Percentiles rank a stretch among this genome's conserved stretches.
phyloP scores from a whole-genome alignment of 2,329 filamentous ascomycete species.

The Aspergillus awamori region DNA sequence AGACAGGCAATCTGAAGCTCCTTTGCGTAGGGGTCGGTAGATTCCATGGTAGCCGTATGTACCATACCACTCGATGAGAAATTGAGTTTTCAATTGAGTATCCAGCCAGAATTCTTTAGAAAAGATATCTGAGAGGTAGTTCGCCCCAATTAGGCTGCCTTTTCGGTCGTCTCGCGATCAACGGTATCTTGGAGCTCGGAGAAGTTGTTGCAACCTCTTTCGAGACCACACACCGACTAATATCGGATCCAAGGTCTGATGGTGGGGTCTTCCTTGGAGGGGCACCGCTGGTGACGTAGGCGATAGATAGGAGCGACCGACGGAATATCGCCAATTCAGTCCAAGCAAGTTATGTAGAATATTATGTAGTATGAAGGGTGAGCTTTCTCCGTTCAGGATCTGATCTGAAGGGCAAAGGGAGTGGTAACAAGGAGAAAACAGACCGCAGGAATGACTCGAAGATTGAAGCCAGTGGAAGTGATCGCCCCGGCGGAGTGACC shows the following conservation, averaged over 20 bases:
- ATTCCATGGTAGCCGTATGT: constrained; percentile 27
- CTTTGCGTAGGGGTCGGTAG: constrained; percentile 33
- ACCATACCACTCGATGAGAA: not conserved
- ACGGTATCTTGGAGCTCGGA: not conserved
- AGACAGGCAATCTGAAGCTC: constrained; percentile 43
- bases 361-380: too few relatives aligned
- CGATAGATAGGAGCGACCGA: not conserved
- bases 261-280: constrained; percentile 8
- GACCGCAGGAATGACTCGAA: not conserved
- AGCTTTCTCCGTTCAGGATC: not conserved
- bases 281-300: constrained; percentile 10
- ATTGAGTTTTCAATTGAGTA: not conserved
- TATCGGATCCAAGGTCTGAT: constrained; percentile 5
- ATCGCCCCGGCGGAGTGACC: constrained; percentile 7
- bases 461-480: constrained; percentile 1
- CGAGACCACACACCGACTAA: not conserved
- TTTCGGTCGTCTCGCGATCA: not conserved
- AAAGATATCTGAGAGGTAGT: not conserved
- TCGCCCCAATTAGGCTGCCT: not conserved
- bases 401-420: not conserved
- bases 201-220: not conserved
- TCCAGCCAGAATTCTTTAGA: not conserved
- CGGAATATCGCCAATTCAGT: not conserved
- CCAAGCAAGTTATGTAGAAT: not conserved
- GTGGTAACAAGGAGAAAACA: not conserved